phyloP scores from a whole-genome alignment of 306 rosid genomes.

The Castanopsis chinensis region DNA sequence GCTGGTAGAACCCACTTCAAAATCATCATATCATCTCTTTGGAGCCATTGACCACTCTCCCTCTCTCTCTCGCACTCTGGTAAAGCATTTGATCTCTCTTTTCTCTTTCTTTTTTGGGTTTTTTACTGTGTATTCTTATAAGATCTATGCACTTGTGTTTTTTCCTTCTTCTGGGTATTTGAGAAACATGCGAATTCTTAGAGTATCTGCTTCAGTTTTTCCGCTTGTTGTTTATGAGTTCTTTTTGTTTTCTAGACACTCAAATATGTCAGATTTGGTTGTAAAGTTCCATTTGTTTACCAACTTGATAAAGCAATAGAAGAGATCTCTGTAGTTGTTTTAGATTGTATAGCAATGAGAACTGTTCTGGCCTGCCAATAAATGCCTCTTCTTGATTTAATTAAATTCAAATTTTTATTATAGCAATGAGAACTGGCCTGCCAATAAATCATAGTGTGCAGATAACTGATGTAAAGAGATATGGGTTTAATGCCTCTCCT shows the following conservation, averaged over 20 bases:
- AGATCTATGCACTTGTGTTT: neutral
- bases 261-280: slow-evolving; percentile 7
- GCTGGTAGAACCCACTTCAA: neutral
- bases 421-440: neutral
- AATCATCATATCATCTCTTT: neutral
- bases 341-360: too few species aligned
- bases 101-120: neutral
- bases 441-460: neutral
- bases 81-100: neutral
- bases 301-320: slow-evolving; percentile 9
- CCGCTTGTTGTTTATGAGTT: neutral
- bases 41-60: neutral
- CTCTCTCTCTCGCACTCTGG: neutral
- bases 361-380: too few species aligned
- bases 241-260: neutral
- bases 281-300: slow-evolving; percentile 17
- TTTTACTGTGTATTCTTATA: neutral
- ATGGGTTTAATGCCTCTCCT: neutral
- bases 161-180: neutral
- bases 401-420: neutral
- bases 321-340: neutral
- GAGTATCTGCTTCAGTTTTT: neutral
- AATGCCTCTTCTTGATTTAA: neutral
- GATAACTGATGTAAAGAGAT: neutral
- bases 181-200: neutral